Conservation (phyloP, 371 early-diverging fungal genomes). For the Nematocida minor region DNA sequence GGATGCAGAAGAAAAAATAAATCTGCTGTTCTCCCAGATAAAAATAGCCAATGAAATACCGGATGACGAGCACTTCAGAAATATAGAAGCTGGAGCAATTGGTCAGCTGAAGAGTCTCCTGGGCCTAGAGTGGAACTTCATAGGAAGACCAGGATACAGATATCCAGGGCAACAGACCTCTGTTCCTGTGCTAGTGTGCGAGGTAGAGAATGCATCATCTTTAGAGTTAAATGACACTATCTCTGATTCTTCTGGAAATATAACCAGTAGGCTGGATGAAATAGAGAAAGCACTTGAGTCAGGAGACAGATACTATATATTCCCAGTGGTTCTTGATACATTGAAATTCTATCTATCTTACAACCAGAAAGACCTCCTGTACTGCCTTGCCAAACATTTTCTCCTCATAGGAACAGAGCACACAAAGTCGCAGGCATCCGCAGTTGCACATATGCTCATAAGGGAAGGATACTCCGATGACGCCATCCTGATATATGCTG, state of each 20-base stretch:
- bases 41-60: neutral
- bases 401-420: neutral
- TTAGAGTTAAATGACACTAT: too few species aligned
- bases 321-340: neutral
- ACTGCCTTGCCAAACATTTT: constrained; percentile 2
- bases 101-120: neutral
- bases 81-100: neutral
- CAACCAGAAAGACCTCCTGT: constrained; percentile 1
- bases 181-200: constrained; percentile 15
- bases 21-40: constrained; percentile 3
- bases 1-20: neutral
- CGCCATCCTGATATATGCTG: constrained; percentile 29
- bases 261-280: neutral
- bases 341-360: neutral
- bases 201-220: neutral
- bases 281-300: constrained; percentile 8
- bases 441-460: neutral
- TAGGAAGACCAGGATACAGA: neutral
- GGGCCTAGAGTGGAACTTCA: constrained; percentile 2
- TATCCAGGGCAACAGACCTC: neutral
- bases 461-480: neutral
- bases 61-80: constrained; percentile 1
- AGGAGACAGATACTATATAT: constrained; percentile 35
- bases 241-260: too few species aligned
- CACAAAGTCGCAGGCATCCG: neutral